phyloP scores from a whole-genome alignment of 805 yeast species.

The Pichia sporocuriosa region DNA sequence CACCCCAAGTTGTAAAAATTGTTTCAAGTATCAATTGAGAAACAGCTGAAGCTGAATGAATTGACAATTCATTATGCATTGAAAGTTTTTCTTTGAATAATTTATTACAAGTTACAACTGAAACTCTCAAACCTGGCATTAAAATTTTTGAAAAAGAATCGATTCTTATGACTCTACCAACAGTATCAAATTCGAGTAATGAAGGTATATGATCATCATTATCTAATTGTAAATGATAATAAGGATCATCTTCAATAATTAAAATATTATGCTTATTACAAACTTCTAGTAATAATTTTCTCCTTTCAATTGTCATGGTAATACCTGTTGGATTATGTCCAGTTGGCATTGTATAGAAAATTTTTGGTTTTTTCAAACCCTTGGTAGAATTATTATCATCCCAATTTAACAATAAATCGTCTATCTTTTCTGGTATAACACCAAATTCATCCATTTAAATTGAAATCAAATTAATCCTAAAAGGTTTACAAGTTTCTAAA shows the following conservation, averaged over 20 bases:
- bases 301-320: conserved; percentile 50
- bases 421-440: conserved; percentile 66
- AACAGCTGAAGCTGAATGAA: conserved; percentile 71
- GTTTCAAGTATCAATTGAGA: conserved; percentile 56
- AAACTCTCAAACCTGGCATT: conserved; percentile 72
- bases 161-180: conserved; percentile 70
- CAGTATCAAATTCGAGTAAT: conserved; percentile 61
- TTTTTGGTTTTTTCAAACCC: conserved; percentile 42
- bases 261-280: conserved; percentile 63
- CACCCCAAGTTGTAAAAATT: conserved; percentile 53
- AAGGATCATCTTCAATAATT: conserved; percentile 82
- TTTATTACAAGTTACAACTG: conserved; percentile 66
- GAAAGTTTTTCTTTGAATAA: conserved; percentile 43
- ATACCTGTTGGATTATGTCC: conserved; percentile 87
- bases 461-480: conserved; percentile 62
- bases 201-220: conserved; percentile 50
- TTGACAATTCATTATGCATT: conserved; percentile 60
- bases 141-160: conserved; percentile 75
- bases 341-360: conserved; percentile 64
- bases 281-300: conserved; percentile 50
- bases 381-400: too few species aligned
- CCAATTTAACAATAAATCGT: conserved; percentile 61
- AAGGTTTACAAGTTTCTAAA: conserved; percentile 70
- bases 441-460: conserved; percentile 77
- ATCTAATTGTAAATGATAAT: conserved; percentile 65